Conservation (phyloP, 2,329 filamentous ascomycete species). For the Beauveria rudraprayagi region DNA sequence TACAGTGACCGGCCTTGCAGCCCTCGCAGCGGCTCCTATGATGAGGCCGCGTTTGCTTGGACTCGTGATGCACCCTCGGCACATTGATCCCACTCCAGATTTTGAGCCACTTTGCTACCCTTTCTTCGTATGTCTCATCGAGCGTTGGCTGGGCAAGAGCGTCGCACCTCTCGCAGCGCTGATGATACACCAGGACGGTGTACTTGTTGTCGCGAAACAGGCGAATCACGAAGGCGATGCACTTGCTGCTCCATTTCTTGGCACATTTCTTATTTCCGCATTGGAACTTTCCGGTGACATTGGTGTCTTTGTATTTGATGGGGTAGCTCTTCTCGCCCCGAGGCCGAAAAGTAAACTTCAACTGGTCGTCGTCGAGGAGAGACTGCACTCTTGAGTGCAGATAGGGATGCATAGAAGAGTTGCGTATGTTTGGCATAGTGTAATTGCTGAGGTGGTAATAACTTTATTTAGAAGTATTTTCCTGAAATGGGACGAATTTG, state of each 20-base stretch:
- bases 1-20: slow-evolving; percentile 26
- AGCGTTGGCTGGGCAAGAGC: slow-evolving; percentile 20
- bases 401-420: slow-evolving; percentile 17
- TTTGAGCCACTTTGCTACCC: slow-evolving; percentile 28
- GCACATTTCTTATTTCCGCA: slow-evolving; percentile 22
- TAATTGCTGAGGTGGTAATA: too few relatives aligned
- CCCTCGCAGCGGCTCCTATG: slow-evolving; percentile 25
- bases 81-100: slow-evolving; percentile 17
- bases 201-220: slow-evolving; percentile 22
- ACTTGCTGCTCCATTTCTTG: slow-evolving; percentile 25
- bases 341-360: slow-evolving; percentile 19
- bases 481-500: neutral
- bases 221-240: slow-evolving; percentile 27
- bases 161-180: slow-evolving; percentile 26
- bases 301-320: slow-evolving; percentile 19
- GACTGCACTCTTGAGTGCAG: slow-evolving; percentile 14
- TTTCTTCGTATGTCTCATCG: slow-evolving; percentile 24
- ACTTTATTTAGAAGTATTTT: neutral
- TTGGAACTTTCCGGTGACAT: slow-evolving; percentile 25
- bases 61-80: neutral
- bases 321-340: slow-evolving; percentile 12
- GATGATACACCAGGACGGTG: slow-evolving; percentile 29
- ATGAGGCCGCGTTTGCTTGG: slow-evolving; percentile 18
- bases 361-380: slow-evolving; percentile 12
- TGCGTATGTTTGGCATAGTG: neutral